These are phyloP conservation scores for Brettanomyces nanus DNA, from an alignment of 805 yeast species.

Conservation along the genomic window DNA sequence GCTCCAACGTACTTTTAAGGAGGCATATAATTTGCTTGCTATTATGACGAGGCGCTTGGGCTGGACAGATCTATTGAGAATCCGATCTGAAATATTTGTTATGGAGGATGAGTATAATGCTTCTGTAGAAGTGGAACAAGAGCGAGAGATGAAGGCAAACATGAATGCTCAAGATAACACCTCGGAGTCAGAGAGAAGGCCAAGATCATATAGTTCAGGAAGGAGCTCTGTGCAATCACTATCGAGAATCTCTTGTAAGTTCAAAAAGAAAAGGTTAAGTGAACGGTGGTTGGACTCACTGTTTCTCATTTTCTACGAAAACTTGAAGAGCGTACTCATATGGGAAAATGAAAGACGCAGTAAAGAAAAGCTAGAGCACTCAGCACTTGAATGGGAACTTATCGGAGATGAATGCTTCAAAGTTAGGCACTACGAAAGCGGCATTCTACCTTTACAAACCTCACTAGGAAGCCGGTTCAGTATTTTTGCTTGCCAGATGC, in stretches of 20 bases:
- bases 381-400: slow-evolving; percentile 69
- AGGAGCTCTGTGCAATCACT: slow-evolving; percentile 8
- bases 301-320: slow-evolving; percentile 60
- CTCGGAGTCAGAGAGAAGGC: background rate
- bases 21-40: slow-evolving; percentile 65
- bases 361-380: slow-evolving; percentile 31
- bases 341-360: slow-evolving; percentile 25
- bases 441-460: slow-evolving; percentile 45
- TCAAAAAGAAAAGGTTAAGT: slow-evolving; percentile 45
- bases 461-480: slow-evolving; percentile 53
- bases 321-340: slow-evolving; percentile 71
- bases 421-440: slow-evolving; percentile 39
- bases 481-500: slow-evolving; percentile 43
- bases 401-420: slow-evolving; percentile 49
- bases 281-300: slow-evolving; percentile 69
- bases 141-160: slow-evolving; percentile 10
- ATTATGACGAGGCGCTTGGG: slow-evolving; percentile 61
- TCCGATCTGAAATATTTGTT: slow-evolving; percentile 66
- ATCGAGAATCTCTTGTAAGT: slow-evolving; percentile 18
- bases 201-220: background rate
- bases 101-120: slow-evolving; percentile 64
- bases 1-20: slow-evolving; percentile 44
- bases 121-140: slow-evolving; percentile 12
- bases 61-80: slow-evolving; percentile 68
- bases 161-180: slow-evolving; percentile 4